Percentiles rank a stretch among this genome's conserved stretches.
Conservation (phyloP, 495 filamentous ascomycete genomes). For the Talaromyces proteolyticus region DNA sequence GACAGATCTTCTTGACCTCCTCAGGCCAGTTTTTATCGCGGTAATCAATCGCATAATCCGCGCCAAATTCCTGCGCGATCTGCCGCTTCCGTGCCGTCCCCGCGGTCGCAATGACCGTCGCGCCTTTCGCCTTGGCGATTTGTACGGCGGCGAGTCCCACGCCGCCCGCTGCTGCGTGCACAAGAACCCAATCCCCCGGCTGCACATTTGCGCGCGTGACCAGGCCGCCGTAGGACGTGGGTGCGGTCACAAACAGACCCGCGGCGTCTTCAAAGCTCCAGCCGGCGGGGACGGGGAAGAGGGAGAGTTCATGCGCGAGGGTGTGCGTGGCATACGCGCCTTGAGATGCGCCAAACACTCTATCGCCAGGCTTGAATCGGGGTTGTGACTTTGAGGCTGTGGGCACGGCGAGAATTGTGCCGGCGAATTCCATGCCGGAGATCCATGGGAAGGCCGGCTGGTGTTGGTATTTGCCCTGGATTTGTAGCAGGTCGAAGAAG, state of each 20-base stretch:
- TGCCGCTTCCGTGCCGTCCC: constrained; percentile 71
- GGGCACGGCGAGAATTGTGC: constrained; percentile 63
- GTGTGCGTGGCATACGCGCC: constrained; percentile 81
- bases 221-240: constrained; percentile 82
- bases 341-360: constrained; percentile 82
- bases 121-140: constrained; percentile 85
- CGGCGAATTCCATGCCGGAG: constrained; percentile 80
- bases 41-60: constrained; percentile 80
- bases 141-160: constrained; percentile 91
- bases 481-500: constrained; percentile 93
- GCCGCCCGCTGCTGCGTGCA: constrained; percentile 90
- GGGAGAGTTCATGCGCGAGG: constrained; percentile 54
- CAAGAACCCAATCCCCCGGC: constrained; percentile 77
- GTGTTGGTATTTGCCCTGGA: constrained; percentile 71
- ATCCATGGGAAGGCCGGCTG: constrained; percentile 79
- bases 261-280: constrained; percentile 84
- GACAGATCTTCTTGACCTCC: constrained; percentile 62
- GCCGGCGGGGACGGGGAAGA: constrained; percentile 68
- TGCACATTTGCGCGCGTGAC: constrained; percentile 72
- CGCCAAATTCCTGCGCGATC: constrained; percentile 73
- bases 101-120: constrained; percentile 85
- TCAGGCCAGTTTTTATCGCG: constrained; percentile 66
- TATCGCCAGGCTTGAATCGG: constrained; percentile 68
- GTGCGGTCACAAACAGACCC: constrained; percentile 84
- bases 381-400: constrained; percentile 29